Base-by-base conservation (phyloP, 345 rosid genomes). In the Geranium rotundifolium region DNA sequence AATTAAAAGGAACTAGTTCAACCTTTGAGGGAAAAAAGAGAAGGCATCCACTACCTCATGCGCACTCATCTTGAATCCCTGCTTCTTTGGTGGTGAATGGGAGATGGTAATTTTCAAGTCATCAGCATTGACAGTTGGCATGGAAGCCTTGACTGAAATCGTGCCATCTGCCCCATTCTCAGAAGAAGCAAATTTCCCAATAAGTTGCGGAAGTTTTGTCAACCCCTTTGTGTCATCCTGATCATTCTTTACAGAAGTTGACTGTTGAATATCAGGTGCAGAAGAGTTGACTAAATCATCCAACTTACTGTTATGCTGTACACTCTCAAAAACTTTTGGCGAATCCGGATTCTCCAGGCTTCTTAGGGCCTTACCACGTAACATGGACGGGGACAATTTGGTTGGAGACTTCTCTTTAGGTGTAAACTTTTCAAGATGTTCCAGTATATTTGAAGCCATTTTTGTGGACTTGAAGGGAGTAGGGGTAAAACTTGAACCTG, bases 381-480 rank as follows among this genome's bases (percentile, higher is more conserved):
- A 76, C 86, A 83, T 86, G 18, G 95, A 83, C 61, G 89, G 76
- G 65, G 95, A 88, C 79, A 86, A 73, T 80, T 76, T 84, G 41
- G 82, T 60, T 4, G 95, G 95, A 19, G 62, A 30, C 56, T 56
- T 71, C 49, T 56, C 63, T 57, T 71, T 71, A 29, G 83, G 58
- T 31, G 88, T 74, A 15, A 79, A 85, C 71, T 57, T 77, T 72
- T 86, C 88, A 67, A 90, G 82, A 56, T 86, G 85, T 77, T 81
- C 74, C 65, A 90, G 72, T 71, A 95, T 90, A 78, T 85, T 85
- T 65, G 87, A 74, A 78, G 97, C 97, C 81, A 71, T 69, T 72
- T 86, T 85, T 59, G 79, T 81, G 68, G 99, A 95, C 77, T 80
- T 78, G 29, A 93, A 82, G 61, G 97, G 84, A 54, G 81, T 85